These are phyloP conservation scores for Periconia sp. DNA, from an alignment of 2,329 filamentous ascomycete genomes.

Conservation along the genomic window DNA sequence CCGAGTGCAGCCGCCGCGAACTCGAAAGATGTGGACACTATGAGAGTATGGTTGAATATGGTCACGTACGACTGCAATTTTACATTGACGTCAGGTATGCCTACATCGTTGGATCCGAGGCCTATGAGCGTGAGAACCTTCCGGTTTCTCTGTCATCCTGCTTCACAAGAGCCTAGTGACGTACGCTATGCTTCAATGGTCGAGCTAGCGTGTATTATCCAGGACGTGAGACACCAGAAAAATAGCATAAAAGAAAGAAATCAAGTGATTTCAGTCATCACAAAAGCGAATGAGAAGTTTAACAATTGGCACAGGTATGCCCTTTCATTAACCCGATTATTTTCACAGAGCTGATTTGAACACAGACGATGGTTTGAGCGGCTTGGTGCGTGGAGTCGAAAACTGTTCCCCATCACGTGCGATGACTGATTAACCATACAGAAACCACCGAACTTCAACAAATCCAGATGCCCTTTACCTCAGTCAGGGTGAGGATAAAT, in stretches of 20 bases:
- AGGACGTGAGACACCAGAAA: neutral
- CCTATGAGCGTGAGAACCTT: neutral
- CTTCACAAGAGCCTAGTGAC: neutral
- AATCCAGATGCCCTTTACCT: too few relatives aligned
- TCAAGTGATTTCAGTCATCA: neutral
- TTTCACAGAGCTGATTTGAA: too few relatives aligned
- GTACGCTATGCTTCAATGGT: neutral
- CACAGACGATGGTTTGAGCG: too few relatives aligned
- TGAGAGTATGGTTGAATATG: neutral
- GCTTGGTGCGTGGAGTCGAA: too few relatives aligned
- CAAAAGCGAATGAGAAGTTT: neutral
- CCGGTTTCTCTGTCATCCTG: neutral
- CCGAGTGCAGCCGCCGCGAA: too few relatives aligned
- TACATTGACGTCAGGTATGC: neutral
- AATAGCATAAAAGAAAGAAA: neutral
- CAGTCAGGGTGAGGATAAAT: too few relatives aligned
- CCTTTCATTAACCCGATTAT: too few relatives aligned
- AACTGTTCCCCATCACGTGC: too few relatives aligned
- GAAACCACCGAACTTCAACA: too few relatives aligned
- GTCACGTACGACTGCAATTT: conserved; percentile 1
- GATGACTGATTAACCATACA: too few relatives aligned
- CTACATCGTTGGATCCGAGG: neutral
- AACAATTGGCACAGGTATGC: too few relatives aligned
- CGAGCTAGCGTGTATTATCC: neutral
- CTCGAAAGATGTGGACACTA: neutral